phyloP scores from a whole-genome alignment of 108 stramenopile species.

The Nannochloropsis salina region DNA sequence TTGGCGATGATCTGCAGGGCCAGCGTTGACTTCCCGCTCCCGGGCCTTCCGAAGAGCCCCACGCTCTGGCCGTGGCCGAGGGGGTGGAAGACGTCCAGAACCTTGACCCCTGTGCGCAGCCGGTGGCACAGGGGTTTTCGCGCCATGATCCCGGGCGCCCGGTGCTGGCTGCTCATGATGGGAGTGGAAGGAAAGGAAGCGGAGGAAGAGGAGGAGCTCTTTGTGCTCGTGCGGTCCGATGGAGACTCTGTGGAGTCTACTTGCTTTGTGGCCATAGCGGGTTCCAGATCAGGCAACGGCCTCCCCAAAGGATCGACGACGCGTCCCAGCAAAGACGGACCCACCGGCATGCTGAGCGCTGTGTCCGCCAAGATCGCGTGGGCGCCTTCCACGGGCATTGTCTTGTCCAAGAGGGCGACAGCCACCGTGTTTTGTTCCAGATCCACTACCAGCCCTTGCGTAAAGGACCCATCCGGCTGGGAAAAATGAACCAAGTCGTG shows the following conservation, averaged over 20 bases:
- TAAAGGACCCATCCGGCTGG: background rate
- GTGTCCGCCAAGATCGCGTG: conserved; percentile 3
- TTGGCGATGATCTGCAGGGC: background rate
- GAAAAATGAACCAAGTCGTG: background rate
- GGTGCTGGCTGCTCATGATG: background rate
- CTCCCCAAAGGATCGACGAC: conserved; percentile 5
- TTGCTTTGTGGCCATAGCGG: too few relatives aligned
- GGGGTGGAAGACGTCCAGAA: background rate
- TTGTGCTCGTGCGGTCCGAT: background rate
- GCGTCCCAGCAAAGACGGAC: background rate
- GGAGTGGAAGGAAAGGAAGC: background rate
- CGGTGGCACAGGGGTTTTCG: background rate
- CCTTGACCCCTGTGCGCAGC: background rate
- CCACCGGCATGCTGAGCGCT: background rate
- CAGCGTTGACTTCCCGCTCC: background rate
- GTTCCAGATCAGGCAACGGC: background rate
- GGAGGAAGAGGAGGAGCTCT: background rate
- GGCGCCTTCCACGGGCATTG: background rate
- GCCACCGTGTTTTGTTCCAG: conserved; percentile 19
- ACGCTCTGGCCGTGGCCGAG: background rate
- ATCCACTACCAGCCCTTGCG: conserved; percentile 10
- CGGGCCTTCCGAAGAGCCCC: background rate
- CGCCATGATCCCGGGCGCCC: background rate
- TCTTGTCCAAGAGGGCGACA: background rate
- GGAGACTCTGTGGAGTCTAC: too few relatives aligned